Evolutionary conservation across 2,329 filamentous ascomycete species (phyloP).

Genomic region (Pseudogymnoascus sp.): DNA sequence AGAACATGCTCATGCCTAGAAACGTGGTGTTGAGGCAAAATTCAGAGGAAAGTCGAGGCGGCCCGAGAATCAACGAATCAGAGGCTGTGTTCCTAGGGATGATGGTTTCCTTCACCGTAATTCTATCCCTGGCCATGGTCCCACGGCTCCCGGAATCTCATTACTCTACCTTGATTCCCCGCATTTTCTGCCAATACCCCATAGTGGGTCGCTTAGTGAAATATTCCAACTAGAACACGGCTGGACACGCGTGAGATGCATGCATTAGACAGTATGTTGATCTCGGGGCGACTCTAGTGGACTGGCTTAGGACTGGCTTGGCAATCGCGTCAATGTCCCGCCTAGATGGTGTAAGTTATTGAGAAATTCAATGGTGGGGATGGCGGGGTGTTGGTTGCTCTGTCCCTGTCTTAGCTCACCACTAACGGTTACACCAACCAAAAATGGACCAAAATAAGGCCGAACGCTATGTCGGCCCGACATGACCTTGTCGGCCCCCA

Average conservation of each 20-base stretch:
- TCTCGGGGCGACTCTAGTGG: no score
- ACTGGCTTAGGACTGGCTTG: background rate
- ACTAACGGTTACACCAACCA: background rate
- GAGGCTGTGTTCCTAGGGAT: background rate
- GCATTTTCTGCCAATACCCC: background rate
- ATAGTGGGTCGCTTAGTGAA: background rate
- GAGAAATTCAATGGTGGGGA: background rate
- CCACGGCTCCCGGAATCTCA: no score
- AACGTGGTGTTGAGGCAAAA: background rate
- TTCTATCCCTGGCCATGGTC: no score
- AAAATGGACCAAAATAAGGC: background rate
- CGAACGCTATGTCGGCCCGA: background rate
- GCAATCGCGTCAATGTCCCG: background rate
- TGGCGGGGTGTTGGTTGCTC: background rate
- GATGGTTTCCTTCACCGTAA: no score
- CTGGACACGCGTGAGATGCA: background rate
- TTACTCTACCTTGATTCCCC: background rate
- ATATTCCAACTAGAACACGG: background rate
- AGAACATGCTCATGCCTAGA: background rate
- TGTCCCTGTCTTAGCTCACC: background rate
- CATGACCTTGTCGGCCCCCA: background rate
- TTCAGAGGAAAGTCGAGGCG: background rate
- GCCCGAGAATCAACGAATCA: background rate
- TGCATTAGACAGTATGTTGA: no score
- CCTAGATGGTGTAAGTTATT: background rate